Percentiles rank a stretch among this genome's conserved stretches.
Evolutionary conservation across 805 yeast genomes (phyloP).

Genomic region (Dipodascus geniculatus): DNA sequence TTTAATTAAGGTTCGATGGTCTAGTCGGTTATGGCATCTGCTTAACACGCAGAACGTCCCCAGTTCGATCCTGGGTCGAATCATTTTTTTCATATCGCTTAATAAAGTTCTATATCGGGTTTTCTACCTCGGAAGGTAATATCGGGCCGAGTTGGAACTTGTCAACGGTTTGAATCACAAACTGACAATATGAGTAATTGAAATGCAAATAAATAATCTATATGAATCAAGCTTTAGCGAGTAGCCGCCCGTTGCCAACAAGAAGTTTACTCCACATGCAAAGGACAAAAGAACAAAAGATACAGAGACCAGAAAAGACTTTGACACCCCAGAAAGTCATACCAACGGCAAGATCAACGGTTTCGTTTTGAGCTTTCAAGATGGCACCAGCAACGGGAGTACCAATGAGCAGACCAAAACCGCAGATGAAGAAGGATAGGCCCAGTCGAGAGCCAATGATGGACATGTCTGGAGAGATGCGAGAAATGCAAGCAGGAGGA

Average conservation of each 20-base stretch:
- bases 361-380: constrained; percentile 3
- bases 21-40: constrained; percentile 99
- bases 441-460: constrained; percentile 42
- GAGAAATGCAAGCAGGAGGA: constrained; percentile 21
- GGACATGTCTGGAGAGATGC: constrained; percentile 29
- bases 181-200: background rate
- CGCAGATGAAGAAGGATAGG: constrained; percentile 43
- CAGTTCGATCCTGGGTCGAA: constrained; percentile 99
- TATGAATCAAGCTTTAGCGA: background rate
- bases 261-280: background rate
- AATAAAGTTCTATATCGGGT: too few species aligned
- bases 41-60: constrained; percentile 99
- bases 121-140: too few species aligned
- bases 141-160: too few species aligned
- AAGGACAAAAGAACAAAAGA: background rate
- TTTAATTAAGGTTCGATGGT: constrained; percentile 74
- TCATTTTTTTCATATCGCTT: constrained; percentile 56
- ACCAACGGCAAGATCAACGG: background rate
- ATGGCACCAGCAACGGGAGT: constrained; percentile 24
- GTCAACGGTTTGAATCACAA: too few species aligned
- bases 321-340: background rate
- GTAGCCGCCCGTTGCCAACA: background rate
- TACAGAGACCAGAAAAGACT: background rate
- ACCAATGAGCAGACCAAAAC: constrained; percentile 32
- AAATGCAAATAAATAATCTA: too few species aligned